phyloP scores from a whole-genome alignment of 2,329 filamentous ascomycete genomes.

The Phaeoacremonium minimum region DNA sequence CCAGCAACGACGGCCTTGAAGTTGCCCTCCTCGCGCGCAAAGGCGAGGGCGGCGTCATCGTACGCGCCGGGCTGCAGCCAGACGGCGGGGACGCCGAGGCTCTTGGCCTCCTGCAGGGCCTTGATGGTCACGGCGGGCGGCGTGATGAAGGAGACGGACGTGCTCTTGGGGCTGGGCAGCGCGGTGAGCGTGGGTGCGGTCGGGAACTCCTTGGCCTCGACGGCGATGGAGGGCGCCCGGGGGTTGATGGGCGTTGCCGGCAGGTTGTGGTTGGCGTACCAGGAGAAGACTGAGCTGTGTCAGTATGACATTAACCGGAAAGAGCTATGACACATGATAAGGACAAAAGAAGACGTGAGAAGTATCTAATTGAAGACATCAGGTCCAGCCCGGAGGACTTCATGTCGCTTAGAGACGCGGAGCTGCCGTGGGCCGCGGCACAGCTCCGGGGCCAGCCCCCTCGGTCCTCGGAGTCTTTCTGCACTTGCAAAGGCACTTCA shows the following conservation, averaged over 20 bases:
- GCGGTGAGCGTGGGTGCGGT: conserved; percentile 62
- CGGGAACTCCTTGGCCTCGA: conserved; percentile 49
- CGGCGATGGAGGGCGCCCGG: conserved; percentile 57
- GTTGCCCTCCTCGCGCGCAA: conserved; percentile 42
- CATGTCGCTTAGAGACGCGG: too few species aligned
- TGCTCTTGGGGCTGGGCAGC: conserved; percentile 63
- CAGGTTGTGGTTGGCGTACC: conserved; percentile 77
- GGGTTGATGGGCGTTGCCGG: conserved; percentile 85
- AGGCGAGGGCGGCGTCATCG: conserved; percentile 69
- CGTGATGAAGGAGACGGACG: conserved; percentile 82
- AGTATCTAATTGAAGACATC: too few species aligned
- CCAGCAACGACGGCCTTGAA: conserved; percentile 70
- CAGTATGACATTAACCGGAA: too few species aligned
- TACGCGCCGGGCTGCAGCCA: conserved; percentile 92
- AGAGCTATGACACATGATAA: too few species aligned
- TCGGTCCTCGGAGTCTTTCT: too few species aligned
- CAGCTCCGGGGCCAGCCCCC: too few species aligned
- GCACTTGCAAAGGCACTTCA: too few species aligned
- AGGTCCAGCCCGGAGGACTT: too few species aligned
- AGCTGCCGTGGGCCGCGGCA: too few species aligned
- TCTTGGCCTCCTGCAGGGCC: conserved; percentile 73
- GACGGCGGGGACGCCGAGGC: conserved; percentile 67
- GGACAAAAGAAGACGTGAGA: too few species aligned
- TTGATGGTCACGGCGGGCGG: conserved; percentile 72
- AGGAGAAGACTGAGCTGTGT: conserved; percentile 76